Conservation (phyloP, 176 grass and related monocot species). For the Elaeis guineensis region DNA sequence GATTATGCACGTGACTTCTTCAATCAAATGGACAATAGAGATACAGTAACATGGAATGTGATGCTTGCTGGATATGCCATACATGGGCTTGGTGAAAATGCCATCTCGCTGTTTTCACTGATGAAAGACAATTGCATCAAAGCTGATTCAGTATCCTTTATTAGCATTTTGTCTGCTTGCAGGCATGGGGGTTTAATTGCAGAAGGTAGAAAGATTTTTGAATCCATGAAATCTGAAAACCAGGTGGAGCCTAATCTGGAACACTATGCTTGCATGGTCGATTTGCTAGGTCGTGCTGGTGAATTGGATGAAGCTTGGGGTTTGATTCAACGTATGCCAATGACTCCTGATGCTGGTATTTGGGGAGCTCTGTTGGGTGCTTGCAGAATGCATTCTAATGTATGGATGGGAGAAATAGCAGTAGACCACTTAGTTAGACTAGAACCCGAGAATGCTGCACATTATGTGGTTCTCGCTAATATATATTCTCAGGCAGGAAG, state of each 20-base stretch:
- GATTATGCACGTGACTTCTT: slow-evolving; percentile 30
- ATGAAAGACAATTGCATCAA: slow-evolving; percentile 43
- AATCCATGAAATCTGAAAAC: slow-evolving; percentile 38
- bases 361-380: slow-evolving; percentile 86
- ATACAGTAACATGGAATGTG: slow-evolving; percentile 35
- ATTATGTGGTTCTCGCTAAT: slow-evolving; percentile 71
- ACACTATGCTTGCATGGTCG: slow-evolving; percentile 88
- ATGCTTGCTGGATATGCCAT: slow-evolving; percentile 44
- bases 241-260: slow-evolving; percentile 37
- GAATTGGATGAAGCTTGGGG: slow-evolving; percentile 48
- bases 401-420: slow-evolving; percentile 60
- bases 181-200: slow-evolving; percentile 70
- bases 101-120: slow-evolving; percentile 51
- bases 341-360: slow-evolving; percentile 48
- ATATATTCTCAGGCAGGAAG: slow-evolving; percentile 65
- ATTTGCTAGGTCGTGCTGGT: slow-evolving; percentile 72
- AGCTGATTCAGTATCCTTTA: slow-evolving; percentile 61
- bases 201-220: slow-evolving; percentile 48
- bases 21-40: slow-evolving; percentile 28
- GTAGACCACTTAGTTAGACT: slow-evolving; percentile 52
- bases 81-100: slow-evolving; percentile 58
- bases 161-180: slow-evolving; percentile 64
- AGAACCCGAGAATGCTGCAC: slow-evolving; percentile 37
- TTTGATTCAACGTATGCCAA: slow-evolving; percentile 65
- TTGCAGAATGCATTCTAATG: slow-evolving; percentile 59